phyloP scores from a whole-genome alignment of 345 rosid species.

The Cardiospermum halicacabum region DNA sequence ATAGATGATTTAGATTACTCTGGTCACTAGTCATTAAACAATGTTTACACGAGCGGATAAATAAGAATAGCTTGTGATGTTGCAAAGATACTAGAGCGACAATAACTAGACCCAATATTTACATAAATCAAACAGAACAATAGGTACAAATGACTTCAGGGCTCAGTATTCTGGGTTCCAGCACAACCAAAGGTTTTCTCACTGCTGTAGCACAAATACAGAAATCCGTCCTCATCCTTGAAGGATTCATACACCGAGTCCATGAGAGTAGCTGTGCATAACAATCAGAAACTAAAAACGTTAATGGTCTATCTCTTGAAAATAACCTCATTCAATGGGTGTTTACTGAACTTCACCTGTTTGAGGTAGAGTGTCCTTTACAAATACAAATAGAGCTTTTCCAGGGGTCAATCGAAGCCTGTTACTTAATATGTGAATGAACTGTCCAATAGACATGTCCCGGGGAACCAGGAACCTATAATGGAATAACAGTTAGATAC shows the following conservation, averaged over 20 bases:
- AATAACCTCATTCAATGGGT: neutral
- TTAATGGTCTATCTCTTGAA: neutral
- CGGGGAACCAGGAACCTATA: constrained; percentile 77
- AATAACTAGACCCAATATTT: constrained; percentile 7
- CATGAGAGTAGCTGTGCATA: constrained; percentile 59
- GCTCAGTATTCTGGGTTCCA: constrained; percentile 3
- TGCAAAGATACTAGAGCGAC: constrained; percentile 3
- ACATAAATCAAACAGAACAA: neutral
- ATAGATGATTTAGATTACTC: no score
- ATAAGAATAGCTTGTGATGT: constrained; percentile 1
- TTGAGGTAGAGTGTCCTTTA: constrained; percentile 75
- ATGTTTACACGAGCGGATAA: neutral
- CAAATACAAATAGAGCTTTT: constrained; percentile 74
- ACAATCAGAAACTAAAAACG: neutral
- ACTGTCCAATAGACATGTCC: constrained; percentile 89
- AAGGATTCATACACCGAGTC: constrained; percentile 57
- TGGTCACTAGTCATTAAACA: no score
- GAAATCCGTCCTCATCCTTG: constrained; percentile 87
- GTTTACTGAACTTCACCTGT: constrained; percentile 37
- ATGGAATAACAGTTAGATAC: neutral
- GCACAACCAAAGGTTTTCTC: constrained; percentile 67
- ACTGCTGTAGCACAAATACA: constrained; percentile 84
- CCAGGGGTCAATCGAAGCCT: constrained; percentile 67
- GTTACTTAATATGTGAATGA: constrained; percentile 60
- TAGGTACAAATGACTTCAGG: neutral